phyloP scores from a whole-genome alignment of 768 basidiomycete species.

The Rhizopogon roseolus region DNA sequence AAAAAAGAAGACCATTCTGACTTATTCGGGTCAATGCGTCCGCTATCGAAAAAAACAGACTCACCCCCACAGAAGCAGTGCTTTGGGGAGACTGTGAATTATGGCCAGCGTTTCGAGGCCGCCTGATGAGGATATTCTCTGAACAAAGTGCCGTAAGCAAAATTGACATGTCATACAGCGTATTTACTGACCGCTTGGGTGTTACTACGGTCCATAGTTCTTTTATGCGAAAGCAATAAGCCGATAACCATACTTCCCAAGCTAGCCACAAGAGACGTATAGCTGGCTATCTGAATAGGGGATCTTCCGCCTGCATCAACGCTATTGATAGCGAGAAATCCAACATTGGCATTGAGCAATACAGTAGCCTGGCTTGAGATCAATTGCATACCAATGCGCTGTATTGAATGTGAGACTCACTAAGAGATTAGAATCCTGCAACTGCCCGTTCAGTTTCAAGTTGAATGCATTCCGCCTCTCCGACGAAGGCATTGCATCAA shows the following conservation, averaged over 20 bases:
- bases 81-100: conserved; percentile 50
- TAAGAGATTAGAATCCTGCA: conserved; percentile 48
- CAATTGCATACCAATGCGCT: not conserved
- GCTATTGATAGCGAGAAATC: conserved; percentile 49
- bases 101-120: conserved; percentile 49
- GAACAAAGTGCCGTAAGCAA: not conserved
- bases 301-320: conserved; percentile 22
- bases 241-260: conserved; percentile 39
- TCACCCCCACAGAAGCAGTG: conserved; percentile 56
- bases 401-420: conserved; percentile 26
- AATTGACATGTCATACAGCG: conserved; percentile 3
- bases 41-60: conserved; percentile 13
- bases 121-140: conserved; percentile 14
- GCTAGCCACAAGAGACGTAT: conserved; percentile 37
- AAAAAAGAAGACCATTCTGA: conserved; percentile 24
- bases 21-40: not conserved
- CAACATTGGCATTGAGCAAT: conserved; percentile 53
- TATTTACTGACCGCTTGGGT: conserved; percentile 31
- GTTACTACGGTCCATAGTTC: conserved; percentile 24
- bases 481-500: conserved; percentile 28
- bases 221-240: conserved; percentile 36
- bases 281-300: conserved; percentile 35
- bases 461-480: conserved; percentile 39
- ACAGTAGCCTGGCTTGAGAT: conserved; percentile 41
- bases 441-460: conserved; percentile 39